Conservation (phyloP, 148 eudicot species). For the Pouteria glomerata region DNA sequence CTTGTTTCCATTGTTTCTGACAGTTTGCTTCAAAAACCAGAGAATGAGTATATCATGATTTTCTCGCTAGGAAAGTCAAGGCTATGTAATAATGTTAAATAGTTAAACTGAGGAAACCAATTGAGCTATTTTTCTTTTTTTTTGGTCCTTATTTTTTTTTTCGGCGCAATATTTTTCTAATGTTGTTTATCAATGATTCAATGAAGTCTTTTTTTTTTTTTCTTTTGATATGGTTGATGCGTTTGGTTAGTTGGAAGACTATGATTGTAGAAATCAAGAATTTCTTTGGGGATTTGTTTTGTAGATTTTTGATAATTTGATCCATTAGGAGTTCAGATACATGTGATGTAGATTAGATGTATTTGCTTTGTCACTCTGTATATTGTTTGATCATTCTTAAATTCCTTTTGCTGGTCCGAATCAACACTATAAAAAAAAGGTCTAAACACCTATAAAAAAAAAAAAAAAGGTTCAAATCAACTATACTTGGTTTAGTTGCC, state of each 20-base stretch:
- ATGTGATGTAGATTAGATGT: slow-evolving; percentile 2
- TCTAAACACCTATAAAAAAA: no score
- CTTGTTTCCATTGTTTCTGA: neutral
- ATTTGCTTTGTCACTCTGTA: neutral
- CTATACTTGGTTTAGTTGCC: neutral
- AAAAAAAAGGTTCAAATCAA: slow-evolving; percentile 2
- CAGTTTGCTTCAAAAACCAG: neutral
- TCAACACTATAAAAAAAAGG: no score
- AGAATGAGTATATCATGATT: neutral
- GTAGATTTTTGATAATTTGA: neutral
- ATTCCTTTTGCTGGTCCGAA: no score
- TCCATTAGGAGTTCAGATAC: neutral
- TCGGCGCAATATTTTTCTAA: no score
- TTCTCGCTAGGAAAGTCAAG: neutral
- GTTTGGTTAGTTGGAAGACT: neutral
- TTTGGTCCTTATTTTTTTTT: no score
- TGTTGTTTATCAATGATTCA: neutral
- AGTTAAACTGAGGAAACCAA: neutral
- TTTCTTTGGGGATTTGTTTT: neutral
- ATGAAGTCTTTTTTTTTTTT: neutral
- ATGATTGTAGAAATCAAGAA: neutral
- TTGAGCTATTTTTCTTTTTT: neutral
- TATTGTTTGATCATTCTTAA: neutral
- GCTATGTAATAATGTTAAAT: neutral
- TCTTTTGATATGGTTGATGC: no score